Percentiles rank a stretch among this genome's conserved stretches.
phyloP scores from a whole-genome alignment of 2,329 filamentous ascomycete species.

The Mycosphaerelloides madeirae region DNA sequence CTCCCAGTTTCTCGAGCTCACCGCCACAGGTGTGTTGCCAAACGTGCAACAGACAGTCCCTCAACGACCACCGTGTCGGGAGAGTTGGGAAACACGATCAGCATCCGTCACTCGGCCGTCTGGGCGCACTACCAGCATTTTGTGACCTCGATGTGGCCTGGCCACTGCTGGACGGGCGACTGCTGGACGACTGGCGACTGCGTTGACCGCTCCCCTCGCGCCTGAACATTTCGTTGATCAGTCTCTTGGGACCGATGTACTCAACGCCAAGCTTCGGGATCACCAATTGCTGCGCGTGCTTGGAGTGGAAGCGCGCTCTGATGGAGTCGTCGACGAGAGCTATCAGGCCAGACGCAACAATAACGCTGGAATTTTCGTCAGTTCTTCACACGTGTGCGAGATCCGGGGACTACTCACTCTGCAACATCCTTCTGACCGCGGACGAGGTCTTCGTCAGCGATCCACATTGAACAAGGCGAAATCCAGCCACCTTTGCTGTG shows the following conservation, averaged over 20 bases:
- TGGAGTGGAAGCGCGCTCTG: constrained; percentile 66
- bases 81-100: too few relatives aligned
- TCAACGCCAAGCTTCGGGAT: constrained; percentile 57
- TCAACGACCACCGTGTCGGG: too few relatives aligned
- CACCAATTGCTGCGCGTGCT: constrained; percentile 48
- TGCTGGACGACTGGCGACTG: constrained; percentile 21
- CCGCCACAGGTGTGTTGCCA: too few relatives aligned
- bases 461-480: constrained; percentile 84
- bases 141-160: constrained; percentile 4
- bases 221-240: constrained; percentile 62
- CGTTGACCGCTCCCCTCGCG: constrained; percentile 35
- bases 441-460: constrained; percentile 69
- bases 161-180: constrained; percentile 20
- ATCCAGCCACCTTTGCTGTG: constrained; percentile 80
- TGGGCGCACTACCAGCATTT: constrained; percentile 6
- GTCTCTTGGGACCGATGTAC: constrained; percentile 56
- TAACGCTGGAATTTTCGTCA: constrained; percentile 55
- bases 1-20: too few relatives aligned
- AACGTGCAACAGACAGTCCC: too few relatives aligned
- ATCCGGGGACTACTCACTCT: constrained; percentile 60
- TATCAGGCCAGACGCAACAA: constrained; percentile 84
- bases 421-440: constrained; percentile 71
- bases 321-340: constrained; percentile 89
- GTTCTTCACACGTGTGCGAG: constrained; percentile 19
- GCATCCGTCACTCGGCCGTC: constrained; percentile 5